Evolutionary conservation across 2,329 filamentous ascomycete species (phyloP).

Genomic region (Corynespora cassiicola): DNA sequence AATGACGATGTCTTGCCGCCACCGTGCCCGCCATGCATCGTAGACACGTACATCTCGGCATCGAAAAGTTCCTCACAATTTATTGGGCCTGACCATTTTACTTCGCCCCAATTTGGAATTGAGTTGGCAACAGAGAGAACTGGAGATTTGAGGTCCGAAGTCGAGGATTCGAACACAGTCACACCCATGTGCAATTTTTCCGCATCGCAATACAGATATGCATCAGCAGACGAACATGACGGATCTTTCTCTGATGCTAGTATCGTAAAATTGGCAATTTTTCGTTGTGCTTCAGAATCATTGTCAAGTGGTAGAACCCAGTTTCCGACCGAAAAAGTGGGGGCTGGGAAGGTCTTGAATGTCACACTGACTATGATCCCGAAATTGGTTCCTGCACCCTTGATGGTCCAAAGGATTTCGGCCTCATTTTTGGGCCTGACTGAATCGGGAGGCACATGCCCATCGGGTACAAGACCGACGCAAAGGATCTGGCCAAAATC

Average conservation of each 20-base stretch:
- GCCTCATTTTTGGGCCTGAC: constrained; percentile 55
- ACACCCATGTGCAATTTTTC: constrained; percentile 59
- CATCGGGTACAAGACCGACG: constrained; percentile 59
- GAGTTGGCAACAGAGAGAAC: too few relatives aligned
- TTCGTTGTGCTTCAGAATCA: constrained; percentile 38
- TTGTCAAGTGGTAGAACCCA: constrained; percentile 34
- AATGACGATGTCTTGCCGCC: constrained; percentile 68
- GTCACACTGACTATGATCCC: constrained; percentile 63
- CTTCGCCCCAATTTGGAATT: constrained; percentile 36
- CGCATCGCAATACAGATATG: constrained; percentile 61
- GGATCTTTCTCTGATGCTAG: constrained; percentile 50
- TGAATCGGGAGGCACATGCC: constrained; percentile 51
- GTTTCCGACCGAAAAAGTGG: constrained; percentile 44
- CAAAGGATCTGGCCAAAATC: constrained; percentile 55
- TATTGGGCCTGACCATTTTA: too few relatives aligned
- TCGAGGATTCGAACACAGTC: constrained; percentile 55
- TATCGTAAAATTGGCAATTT: constrained; percentile 50
- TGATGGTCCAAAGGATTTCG: constrained; percentile 64
- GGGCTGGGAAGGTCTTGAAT: constrained; percentile 56
- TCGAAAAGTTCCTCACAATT: constrained; percentile 62
- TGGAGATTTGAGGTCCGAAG: constrained; percentile 12
- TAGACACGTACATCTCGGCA: constrained; percentile 66
- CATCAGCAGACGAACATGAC: constrained; percentile 57
- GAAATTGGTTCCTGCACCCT: constrained; percentile 66
- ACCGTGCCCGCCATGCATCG: constrained; percentile 65